Evolutionary conservation across 352 stramenopile genomes (phyloP).

Genomic region (Globisporangium echinulatum): DNA sequence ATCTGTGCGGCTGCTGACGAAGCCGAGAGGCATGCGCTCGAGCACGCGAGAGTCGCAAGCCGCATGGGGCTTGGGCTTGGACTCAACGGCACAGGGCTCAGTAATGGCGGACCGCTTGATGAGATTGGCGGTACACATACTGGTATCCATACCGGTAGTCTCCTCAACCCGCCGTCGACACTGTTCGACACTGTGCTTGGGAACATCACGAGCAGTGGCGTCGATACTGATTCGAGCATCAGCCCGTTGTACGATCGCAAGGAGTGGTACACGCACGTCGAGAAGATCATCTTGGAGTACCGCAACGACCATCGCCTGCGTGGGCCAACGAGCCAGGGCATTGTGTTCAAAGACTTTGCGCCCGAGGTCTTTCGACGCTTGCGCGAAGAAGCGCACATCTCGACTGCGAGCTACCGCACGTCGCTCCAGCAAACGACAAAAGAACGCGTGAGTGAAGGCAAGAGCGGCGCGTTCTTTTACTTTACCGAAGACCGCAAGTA

Average conservation of each 20-base stretch:
- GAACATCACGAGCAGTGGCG: neutral
- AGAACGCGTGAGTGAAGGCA: conserved; percentile 75
- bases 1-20: conserved; percentile 75
- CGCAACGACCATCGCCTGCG: conserved; percentile 39
- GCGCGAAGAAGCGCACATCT: conserved; percentile 54
- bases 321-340: conserved; percentile 36
- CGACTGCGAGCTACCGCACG: conserved; percentile 51
- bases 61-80: no score
- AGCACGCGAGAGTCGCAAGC: neutral
- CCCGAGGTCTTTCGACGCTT: conserved; percentile 74
- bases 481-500: conserved; percentile 81
- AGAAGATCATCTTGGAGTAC: conserved; percentile 65
- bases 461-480: conserved; percentile 81
- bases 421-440: conserved; percentile 72
- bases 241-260: conserved; percentile 52
- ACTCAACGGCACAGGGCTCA: no score
- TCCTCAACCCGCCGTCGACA: no score
- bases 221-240: neutral
- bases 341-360: conserved; percentile 79
- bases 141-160: no score
- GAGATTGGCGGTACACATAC: no score
- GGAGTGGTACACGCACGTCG: conserved; percentile 70
- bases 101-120: no score
- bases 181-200: no score
- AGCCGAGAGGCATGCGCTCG: conserved; percentile 51